These are phyloP conservation scores for Xylaria sp. DNA, from an alignment of 2,329 filamentous ascomycete genomes.

Conservation along the genomic window DNA sequence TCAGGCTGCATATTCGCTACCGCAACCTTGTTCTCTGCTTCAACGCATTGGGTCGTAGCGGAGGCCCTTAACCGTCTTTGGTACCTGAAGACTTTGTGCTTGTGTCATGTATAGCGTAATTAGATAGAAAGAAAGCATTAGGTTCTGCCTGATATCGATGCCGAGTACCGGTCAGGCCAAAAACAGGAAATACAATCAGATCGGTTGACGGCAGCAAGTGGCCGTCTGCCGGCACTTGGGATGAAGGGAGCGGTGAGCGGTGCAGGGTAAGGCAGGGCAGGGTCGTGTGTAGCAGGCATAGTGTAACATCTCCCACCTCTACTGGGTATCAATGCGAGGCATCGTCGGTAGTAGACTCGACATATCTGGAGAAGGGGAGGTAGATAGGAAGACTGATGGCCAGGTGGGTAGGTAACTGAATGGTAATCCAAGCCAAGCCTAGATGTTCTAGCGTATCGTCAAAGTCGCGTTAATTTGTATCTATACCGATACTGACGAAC, in stretches of 20 bases:
- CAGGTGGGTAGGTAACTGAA: background rate
- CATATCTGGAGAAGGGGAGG: constrained; percentile 22
- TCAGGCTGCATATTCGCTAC: constrained; percentile 40
- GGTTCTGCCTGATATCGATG: constrained; percentile 29
- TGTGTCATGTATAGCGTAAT: constrained; percentile 21
- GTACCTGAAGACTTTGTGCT: constrained; percentile 30
- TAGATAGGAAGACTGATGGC: background rate
- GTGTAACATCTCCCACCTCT: constrained; percentile 10
- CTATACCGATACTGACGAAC: constrained; percentile 26
- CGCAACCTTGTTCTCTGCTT: constrained; percentile 29
- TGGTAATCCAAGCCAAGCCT: constrained; percentile 14
- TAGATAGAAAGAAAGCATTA: constrained; percentile 10
- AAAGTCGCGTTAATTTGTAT: constrained; percentile 32
- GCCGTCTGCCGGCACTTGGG: constrained; percentile 23
- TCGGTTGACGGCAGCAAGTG: constrained; percentile 42
- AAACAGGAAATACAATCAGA: constrained; percentile 16
- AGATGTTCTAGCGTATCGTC: constrained; percentile 18
- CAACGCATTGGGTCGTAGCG: constrained; percentile 30
- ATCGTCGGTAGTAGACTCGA: constrained; percentile 29
- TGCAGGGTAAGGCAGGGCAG: constrained; percentile 19
- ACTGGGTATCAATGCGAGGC: constrained; percentile 40
- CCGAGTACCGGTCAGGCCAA: constrained; percentile 23
- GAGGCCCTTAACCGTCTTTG: constrained; percentile 30
- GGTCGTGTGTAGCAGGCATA: constrained; percentile 19
- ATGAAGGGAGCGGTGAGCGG: constrained; percentile 37